phyloP scores from a whole-genome alignment of 2,329 filamentous ascomycete species.

The Ophiocordyceps camponoti-leonardi region DNA sequence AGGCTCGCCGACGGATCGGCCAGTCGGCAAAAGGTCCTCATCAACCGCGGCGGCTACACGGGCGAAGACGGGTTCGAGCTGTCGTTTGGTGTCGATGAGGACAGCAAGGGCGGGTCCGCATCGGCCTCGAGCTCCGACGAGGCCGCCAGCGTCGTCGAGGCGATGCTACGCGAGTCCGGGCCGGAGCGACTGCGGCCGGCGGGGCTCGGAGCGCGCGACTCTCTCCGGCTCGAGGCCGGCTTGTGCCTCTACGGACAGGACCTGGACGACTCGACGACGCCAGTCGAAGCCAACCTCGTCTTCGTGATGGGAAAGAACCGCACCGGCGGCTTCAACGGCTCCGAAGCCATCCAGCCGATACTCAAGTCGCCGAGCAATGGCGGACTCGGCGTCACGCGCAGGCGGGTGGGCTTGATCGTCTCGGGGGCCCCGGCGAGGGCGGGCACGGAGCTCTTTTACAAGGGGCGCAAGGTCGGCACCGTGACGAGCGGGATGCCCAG shows the following conservation, averaged over 20 bases:
- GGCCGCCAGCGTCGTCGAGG: constrained; percentile 42
- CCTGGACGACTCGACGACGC: constrained; percentile 58
- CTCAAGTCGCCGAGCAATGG: constrained; percentile 58
- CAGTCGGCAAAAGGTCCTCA: constrained; percentile 30
- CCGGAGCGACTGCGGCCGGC: constrained; percentile 53
- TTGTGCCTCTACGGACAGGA: constrained; percentile 99
- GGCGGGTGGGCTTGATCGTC: constrained; percentile 66
- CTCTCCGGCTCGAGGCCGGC: constrained; percentile 81
- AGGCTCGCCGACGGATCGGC: constrained; percentile 30
- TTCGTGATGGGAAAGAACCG: constrained; percentile 64
- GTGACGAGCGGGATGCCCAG: constrained; percentile 85
- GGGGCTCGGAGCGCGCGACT: constrained; percentile 81
- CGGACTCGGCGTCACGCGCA: constrained; percentile 48
- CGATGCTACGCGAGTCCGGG: constrained; percentile 49
- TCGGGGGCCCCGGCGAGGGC: constrained; percentile 72
- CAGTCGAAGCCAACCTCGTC: constrained; percentile 35
- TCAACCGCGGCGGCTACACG: constrained; percentile 86
- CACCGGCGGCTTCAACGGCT: constrained; percentile 66
- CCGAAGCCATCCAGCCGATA: constrained; percentile 60
- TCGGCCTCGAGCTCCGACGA: constrained; percentile 7
- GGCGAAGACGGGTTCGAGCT: constrained; percentile 98
- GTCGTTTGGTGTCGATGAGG: constrained; percentile 38
- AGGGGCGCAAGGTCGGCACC: constrained; percentile 52
- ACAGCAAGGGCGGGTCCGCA: neutral
- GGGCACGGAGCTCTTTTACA: constrained; percentile 59